phyloP scores from a whole-genome alignment of 2,329 filamentous ascomycete species.

The Fusarium palustre region DNA sequence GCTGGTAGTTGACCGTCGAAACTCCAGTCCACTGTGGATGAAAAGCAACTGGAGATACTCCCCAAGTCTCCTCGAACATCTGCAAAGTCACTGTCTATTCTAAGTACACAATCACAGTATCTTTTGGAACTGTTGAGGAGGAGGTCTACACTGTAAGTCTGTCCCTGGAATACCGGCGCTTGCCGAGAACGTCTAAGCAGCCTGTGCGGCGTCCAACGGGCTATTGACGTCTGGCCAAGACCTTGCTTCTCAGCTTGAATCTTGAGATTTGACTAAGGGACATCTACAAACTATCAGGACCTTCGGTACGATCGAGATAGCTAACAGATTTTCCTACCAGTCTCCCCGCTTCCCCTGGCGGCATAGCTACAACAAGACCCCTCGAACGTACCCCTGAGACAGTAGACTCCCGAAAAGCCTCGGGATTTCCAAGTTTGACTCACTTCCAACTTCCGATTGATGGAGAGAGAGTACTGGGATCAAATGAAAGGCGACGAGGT shows the following conservation, averaged over 20 bases:
- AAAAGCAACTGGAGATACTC: not conserved
- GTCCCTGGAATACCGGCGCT: not conserved
- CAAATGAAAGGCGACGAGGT: not conserved
- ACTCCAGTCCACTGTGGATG: not conserved
- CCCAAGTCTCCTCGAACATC: not conserved
- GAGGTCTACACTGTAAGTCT: not conserved
- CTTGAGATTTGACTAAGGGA: too few relatives aligned
- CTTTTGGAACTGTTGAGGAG: not conserved
- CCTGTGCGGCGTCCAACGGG: not conserved
- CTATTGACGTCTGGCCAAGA: not conserved
- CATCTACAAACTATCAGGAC: not conserved
- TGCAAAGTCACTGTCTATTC: not conserved
- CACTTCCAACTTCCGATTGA: not conserved
- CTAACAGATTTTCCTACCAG: not conserved
- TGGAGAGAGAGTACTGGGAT: not conserved
- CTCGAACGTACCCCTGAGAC: not conserved
- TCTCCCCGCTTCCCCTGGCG: not conserved
- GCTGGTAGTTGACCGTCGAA: not conserved
- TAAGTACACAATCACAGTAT: rapidly evolving
- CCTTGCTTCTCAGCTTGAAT: not conserved
- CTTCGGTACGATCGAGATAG: rapidly evolving
- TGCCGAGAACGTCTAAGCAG: not conserved
- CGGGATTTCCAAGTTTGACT: not conserved
- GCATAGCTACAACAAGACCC: not conserved
- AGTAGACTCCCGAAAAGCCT: not conserved